Percentiles rank a stretch among this genome's conserved stretches.
Conservation (phyloP, 2,329 filamentous ascomycete genomes). For the Epichloe glyceriae region DNA sequence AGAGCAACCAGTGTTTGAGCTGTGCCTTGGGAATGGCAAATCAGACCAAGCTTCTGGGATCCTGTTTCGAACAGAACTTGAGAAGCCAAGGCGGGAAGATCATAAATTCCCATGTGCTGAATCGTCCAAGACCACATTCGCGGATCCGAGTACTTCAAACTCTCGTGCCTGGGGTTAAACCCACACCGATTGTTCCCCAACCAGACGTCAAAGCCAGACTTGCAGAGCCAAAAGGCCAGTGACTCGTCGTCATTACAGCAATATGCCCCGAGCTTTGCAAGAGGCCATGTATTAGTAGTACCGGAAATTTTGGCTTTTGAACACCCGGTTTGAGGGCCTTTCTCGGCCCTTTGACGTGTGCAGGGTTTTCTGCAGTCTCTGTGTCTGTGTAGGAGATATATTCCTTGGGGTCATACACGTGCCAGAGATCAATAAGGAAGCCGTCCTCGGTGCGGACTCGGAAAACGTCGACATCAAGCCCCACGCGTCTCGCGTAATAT, state of each 20-base stretch:
- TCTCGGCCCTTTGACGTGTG: constrained; percentile 15
- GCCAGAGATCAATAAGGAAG: constrained; percentile 80
- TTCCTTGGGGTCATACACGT: constrained; percentile 73
- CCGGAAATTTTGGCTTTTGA: constrained; percentile 56
- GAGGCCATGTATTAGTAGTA: constrained; percentile 78
- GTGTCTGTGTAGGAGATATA: constrained; percentile 29
- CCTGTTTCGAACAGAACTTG: constrained; percentile 72
- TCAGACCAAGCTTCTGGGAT: constrained; percentile 68
- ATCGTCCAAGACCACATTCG: constrained; percentile 98
- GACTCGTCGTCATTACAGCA: constrained; percentile 84
- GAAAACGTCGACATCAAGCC: constrained; percentile 72
- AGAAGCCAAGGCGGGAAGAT: constrained; percentile 68
- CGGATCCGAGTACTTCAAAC: constrained; percentile 61
- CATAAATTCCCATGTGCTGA: constrained; percentile 81
- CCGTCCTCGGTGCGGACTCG: constrained; percentile 88
- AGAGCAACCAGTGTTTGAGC: constrained; percentile 79
- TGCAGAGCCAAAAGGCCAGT: constrained; percentile 83
- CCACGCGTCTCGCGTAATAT: constrained; percentile 80
- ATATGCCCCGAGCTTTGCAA: constrained; percentile 82
- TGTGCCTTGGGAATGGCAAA: constrained; percentile 85
- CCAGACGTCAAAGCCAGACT: constrained; percentile 90
- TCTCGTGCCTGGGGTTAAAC: constrained; percentile 61
- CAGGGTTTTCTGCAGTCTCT: neutral
- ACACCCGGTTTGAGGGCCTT: constrained; percentile 26
- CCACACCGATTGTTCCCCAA: constrained; percentile 88